Conservation (phyloP, 176 grass and related monocot genomes). For the Pharus latifolius region DNA sequence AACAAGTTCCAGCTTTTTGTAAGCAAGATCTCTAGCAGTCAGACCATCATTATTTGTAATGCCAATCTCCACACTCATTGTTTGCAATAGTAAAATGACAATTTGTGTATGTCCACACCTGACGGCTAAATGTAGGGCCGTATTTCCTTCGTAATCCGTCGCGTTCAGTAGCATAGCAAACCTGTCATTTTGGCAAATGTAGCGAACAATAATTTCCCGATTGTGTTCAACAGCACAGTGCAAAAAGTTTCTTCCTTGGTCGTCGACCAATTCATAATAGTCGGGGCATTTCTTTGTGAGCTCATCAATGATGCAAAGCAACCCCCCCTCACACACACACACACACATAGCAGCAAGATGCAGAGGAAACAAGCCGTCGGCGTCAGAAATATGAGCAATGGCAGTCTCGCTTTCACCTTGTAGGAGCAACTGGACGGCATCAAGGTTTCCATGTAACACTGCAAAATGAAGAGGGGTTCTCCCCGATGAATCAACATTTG, state of each 20-base stretch:
- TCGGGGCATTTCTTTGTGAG: neutral
- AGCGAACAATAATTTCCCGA: neutral
- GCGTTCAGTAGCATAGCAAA: neutral
- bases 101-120: neutral
- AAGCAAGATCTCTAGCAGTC: neutral
- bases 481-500: conserved; percentile 3
- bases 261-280: conserved; percentile 6
- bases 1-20: neutral
- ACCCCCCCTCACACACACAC: no score
- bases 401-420: no score
- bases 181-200: neutral
- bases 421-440: neutral
- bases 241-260: conserved; percentile 21
- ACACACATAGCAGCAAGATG: conserved; percentile 16
- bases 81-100: neutral
- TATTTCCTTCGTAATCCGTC: conserved; percentile 19
- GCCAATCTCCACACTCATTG: neutral
- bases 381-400: conserved; percentile 7
- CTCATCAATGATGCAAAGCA: neutral
- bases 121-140: conserved; percentile 27
- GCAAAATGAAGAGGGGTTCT: conserved; percentile 38
- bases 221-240: neutral
- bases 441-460: neutral
- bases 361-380: neutral
- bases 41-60: conserved; percentile 11